These are phyloP conservation scores for Aspergillus sp. DNA, from an alignment of 2,329 filamentous ascomycete genomes.

Conservation along the genomic window DNA sequence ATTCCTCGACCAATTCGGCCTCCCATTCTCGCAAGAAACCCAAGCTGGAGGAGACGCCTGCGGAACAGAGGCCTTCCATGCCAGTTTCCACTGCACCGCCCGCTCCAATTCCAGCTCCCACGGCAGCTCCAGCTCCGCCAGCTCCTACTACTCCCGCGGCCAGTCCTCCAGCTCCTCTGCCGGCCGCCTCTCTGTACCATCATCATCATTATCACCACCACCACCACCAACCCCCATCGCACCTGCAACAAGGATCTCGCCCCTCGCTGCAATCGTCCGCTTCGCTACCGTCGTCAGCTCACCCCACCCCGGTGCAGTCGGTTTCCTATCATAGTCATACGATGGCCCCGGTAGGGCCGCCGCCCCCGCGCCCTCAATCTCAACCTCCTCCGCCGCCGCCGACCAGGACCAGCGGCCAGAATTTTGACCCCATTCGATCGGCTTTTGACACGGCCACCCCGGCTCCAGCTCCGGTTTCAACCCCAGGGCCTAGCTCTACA, in stretches of 20 bases:
- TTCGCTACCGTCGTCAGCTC: constrained; percentile 31
- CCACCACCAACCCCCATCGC: constrained; percentile 3
- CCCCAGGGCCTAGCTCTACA: constrained; percentile 23
- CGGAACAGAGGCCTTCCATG: constrained; percentile 9
- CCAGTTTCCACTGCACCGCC: constrained; percentile 1
- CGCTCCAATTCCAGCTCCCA: constrained; percentile 10
- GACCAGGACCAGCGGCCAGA: constrained; percentile 70
- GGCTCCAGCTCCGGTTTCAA: constrained; percentile 30
- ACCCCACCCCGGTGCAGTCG: constrained; percentile 26
- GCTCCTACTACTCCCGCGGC: constrained; percentile 13
- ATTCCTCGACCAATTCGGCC: constrained; percentile 11
- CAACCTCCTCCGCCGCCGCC: constrained; percentile 40
- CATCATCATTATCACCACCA: constrained; percentile 6
- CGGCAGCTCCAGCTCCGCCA: constrained; percentile 17
- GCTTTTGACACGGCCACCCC: constrained; percentile 52
- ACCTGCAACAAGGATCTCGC: constrained; percentile 19
- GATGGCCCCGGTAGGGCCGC: constrained; percentile 26
- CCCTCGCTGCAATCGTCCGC: constrained; percentile 17
- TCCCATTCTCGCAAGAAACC: constrained; percentile 48
- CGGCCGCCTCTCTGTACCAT: constrained; percentile 11
- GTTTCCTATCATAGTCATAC: constrained; percentile 18
- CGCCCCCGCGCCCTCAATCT: constrained; percentile 41
- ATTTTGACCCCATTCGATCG: constrained; percentile 84
- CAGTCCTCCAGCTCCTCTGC: constrained; percentile 11
- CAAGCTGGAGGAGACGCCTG: constrained; percentile 37